Evolutionary conservation across 345 rosid species (phyloP), one percentile per base, ranked within the genome.

Genomic region (Populus ilicifolia): DNA sequence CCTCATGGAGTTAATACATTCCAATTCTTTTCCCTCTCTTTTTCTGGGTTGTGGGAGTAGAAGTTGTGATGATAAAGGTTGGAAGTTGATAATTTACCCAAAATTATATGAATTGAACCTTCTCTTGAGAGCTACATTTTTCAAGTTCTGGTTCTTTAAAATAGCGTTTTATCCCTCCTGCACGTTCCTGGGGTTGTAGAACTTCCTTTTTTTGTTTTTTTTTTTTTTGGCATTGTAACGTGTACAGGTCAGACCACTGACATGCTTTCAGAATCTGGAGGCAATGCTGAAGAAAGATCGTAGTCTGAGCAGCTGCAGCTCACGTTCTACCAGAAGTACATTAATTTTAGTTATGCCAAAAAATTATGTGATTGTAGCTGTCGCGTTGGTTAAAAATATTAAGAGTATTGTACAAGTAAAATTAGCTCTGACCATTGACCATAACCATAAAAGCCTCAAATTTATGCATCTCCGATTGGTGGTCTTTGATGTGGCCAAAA

Each of bases 181-280:
- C 62, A 79, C 62, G 21, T 20, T 18, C 27, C 52, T 11, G 27
- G 5, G 43, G 52, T 65, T 30, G 11, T 17, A 33, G 39, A 65
- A 0, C 69, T 65, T 27, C 29, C 1, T 27, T 27, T 27, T n/a
- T 21, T 11, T 74, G 5, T 13, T 69, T 72, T 23, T 72, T 36
- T 30, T 66, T 44, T 69, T 80, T 38, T 38, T 52, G 29, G 76
- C 70, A 62, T 44, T 75, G 59, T 77, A 43, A 78, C 21, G 17
- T 36, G 2, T 67, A 50, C 93, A 94, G 97, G 83, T 87, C 73
- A 86, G 88, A 81, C 90, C 96, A 65, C 72, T 90, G 84, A 87
- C 85, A 81, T 93, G 98, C 80, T 96, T 96, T 80, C 90, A 84
- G 71, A 88, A 85, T 69, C 78, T 88, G 71, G 94, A 90, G 81